These are phyloP conservation scores for Spirogloea muscicola DNA, from an alignment of 139 green algal species.

Conservation along the genomic window DNA sequence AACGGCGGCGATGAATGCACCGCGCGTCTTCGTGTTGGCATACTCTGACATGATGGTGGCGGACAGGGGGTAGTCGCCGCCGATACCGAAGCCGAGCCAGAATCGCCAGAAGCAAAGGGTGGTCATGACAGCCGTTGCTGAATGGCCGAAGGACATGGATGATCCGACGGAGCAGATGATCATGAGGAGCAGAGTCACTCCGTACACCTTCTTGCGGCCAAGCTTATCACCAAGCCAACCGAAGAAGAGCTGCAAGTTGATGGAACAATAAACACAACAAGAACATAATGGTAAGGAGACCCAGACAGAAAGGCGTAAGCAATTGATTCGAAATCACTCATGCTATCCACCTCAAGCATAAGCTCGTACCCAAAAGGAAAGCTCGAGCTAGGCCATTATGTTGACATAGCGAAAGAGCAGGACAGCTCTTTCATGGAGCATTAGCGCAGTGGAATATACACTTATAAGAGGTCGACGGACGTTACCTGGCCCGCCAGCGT, in stretches of 20 bases:
- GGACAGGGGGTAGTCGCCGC: slow-evolving; percentile 52
- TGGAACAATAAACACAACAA: slow-evolving; percentile 1
- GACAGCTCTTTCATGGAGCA: not conserved
- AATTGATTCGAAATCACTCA: too few relatives aligned
- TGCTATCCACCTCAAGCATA: too few relatives aligned
- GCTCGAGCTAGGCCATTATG: too few relatives aligned
- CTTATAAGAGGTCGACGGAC: not conserved
- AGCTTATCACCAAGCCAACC: slow-evolving; percentile 45
- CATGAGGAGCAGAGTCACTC: slow-evolving; percentile 52
- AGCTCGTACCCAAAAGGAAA: too few relatives aligned
- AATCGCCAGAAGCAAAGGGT: slow-evolving; percentile 49
- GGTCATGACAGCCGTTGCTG: slow-evolving; percentile 20
- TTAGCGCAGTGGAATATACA: not conserved
- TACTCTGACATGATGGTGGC: slow-evolving; percentile 51
- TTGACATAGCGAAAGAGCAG: too few relatives aligned
- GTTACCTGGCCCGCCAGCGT: slow-evolving; percentile 25
- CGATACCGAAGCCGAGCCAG: slow-evolving; percentile 50
- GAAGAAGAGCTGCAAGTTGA: slow-evolving; percentile 49
- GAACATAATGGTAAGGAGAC: not conserved
- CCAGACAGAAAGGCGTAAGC: not conserved
- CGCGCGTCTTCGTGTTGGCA: slow-evolving; percentile 31
- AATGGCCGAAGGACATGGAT: slow-evolving; percentile 23
- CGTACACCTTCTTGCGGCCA: slow-evolving; percentile 48
- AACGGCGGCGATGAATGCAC: slow-evolving; percentile 46
- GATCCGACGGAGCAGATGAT: slow-evolving; percentile 20